phyloP scores from a whole-genome alignment of 768 basidiomycete species.

The Candolleomyces efflorescens region DNA sequence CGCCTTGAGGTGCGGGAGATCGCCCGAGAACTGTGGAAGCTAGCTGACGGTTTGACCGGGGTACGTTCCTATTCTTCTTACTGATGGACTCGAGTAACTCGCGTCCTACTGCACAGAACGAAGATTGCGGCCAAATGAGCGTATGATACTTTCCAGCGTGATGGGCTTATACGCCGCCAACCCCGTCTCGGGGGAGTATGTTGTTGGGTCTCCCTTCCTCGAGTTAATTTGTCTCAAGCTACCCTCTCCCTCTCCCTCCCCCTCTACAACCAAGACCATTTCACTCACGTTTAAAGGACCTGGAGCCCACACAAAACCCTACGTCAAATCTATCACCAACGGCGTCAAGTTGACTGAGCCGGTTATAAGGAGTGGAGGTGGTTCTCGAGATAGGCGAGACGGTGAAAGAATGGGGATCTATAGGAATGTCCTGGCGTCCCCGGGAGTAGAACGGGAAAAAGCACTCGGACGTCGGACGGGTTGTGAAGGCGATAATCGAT shows the following conservation, averaged over 20 bases:
- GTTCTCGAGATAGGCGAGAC: slow-evolving; percentile 61
- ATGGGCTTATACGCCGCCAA: slow-evolving; percentile 86
- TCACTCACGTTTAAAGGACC: slow-evolving; percentile 48
- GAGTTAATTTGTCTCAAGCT: slow-evolving; percentile 52
- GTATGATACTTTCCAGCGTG: slow-evolving; percentile 83
- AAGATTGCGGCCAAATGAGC: slow-evolving; percentile 90
- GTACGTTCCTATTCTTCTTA: slow-evolving; percentile 26
- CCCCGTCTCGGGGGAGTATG: slow-evolving; percentile 70
- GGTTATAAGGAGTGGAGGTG: slow-evolving; percentile 53
- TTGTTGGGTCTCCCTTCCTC: slow-evolving; percentile 64
- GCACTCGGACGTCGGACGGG: too few species aligned
- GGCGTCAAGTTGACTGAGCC: slow-evolving; percentile 40
- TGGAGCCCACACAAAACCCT: slow-evolving; percentile 57
- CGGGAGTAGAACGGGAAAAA: too few species aligned
- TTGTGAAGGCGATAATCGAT: too few species aligned
- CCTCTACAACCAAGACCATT: slow-evolving; percentile 8
- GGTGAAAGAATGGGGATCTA: slow-evolving; percentile 31
- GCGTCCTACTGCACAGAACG: slow-evolving; percentile 47
- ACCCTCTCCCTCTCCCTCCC: slow-evolving; percentile 29
- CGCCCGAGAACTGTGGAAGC: slow-evolving; percentile 61
- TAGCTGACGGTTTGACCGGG: slow-evolving; percentile 67
- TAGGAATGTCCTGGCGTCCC: too few species aligned
- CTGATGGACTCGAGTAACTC: neutral
- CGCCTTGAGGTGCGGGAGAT: slow-evolving; percentile 67
- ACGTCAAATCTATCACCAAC: slow-evolving; percentile 56